phyloP scores from a whole-genome alignment of 805 yeast species.

The Kluyveromyces wickerhamii region DNA sequence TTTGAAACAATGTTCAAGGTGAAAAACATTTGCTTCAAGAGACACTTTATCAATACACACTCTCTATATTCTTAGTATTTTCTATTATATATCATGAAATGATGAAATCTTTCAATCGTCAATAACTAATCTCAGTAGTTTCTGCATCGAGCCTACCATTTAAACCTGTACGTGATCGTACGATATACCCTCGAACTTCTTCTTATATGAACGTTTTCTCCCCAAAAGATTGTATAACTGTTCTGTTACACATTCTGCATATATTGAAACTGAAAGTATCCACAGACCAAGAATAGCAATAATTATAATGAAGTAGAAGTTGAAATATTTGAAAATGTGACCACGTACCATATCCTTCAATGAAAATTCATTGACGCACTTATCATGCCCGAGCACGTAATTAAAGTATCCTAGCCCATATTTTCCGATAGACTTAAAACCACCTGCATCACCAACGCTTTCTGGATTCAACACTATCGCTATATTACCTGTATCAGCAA shows the following conservation, averaged over 20 bases:
- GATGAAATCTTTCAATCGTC: too few relatives aligned
- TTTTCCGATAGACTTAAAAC: conserved; percentile 21
- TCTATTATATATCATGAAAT: too few relatives aligned
- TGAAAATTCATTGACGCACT: conserved; percentile 19
- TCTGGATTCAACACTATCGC: conserved; percentile 20
- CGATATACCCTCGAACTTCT: conserved; percentile 3
- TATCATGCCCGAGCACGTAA: conserved; percentile 19
- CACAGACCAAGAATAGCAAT: conserved; percentile 14
- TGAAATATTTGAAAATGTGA: conserved; percentile 21
- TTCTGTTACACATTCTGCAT: conserved; percentile 1
- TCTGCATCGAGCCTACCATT: too few relatives aligned
- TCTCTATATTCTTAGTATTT: too few relatives aligned
- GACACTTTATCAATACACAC: too few relatives aligned
- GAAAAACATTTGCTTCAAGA: too few relatives aligned
- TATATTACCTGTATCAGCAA: conserved; percentile 27
- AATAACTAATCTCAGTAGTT: too few relatives aligned
- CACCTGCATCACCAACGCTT: conserved; percentile 26
- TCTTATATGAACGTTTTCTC: not conserved
- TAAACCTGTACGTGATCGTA: conserved; percentile 4
- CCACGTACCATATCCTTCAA: conserved; percentile 13
- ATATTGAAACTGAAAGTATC: conserved; percentile 10
- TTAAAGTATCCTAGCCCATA: conserved; percentile 31
- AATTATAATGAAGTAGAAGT: conserved; percentile 14
- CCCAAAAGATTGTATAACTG: not conserved
- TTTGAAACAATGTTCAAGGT: too few relatives aligned